Percentiles rank a stretch among this genome's conserved stretches.
Evolutionary conservation across 2,329 filamentous ascomycete genomes (phyloP).

Genomic region (Colletotrichum sp.): DNA sequence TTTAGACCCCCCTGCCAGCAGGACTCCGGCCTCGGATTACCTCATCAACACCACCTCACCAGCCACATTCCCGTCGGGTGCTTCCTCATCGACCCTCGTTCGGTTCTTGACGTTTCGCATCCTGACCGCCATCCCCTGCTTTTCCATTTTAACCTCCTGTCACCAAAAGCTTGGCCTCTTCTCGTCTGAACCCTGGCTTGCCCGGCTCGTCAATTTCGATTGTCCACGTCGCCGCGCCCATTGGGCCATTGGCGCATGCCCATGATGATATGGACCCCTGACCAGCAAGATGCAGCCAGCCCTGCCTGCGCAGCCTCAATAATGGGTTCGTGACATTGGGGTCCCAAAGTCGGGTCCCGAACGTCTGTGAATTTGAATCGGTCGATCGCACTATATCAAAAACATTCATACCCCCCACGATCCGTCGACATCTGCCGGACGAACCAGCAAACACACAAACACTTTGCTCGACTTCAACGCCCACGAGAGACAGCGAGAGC

Average conservation of each 20-base stretch:
- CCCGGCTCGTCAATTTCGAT: neutral
- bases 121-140: neutral
- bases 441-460: neutral
- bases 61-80: neutral
- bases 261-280: neutral
- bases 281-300: neutral
- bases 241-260: neutral
- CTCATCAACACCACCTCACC: neutral
- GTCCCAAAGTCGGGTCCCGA: neutral
- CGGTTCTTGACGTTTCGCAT: neutral
- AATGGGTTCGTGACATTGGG: neutral
- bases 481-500: neutral
- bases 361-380: neutral
- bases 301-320: neutral
- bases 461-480: neutral
- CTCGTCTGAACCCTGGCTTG: conserved; percentile 4
- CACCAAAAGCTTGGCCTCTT: conserved; percentile 18
- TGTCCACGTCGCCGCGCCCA: neutral
- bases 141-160: conserved; percentile 15
- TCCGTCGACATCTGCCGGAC: neutral
- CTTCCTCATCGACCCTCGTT: neutral
- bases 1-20: too few relatives aligned
- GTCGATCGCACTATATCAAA: neutral
- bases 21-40: neutral
- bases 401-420: neutral